These are phyloP conservation scores for Mycena capillaripes DNA, from an alignment of 768 basidiomycete species.

Conservation along the genomic window DNA sequence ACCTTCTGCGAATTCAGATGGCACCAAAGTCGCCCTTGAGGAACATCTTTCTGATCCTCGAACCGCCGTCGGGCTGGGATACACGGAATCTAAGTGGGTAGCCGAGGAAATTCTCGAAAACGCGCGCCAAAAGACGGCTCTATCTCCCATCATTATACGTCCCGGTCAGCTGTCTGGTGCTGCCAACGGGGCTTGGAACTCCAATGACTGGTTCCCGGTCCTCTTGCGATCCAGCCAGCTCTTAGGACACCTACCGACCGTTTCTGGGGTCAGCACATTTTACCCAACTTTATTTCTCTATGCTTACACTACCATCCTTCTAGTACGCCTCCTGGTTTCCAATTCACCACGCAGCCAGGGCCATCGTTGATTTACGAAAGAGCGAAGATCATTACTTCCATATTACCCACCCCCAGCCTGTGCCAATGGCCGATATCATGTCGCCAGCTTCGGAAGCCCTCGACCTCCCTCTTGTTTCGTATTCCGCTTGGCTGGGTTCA, in stretches of 20 bases:
- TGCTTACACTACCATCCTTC: not conserved
- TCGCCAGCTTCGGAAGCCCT: slow-evolving; percentile 39
- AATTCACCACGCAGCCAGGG: slow-evolving; percentile 45
- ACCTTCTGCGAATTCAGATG: not conserved
- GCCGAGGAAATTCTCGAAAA: slow-evolving; percentile 50
- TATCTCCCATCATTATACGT: slow-evolving; percentile 53
- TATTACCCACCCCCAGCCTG: slow-evolving; percentile 46
- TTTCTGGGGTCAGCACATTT: slow-evolving; percentile 45
- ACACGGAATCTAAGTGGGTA: slow-evolving; percentile 59
- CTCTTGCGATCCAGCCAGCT: slow-evolving; percentile 48
- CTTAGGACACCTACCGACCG: slow-evolving; percentile 49
- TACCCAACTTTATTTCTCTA: not conserved
- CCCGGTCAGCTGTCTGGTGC: slow-evolving; percentile 59
- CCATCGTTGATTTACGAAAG: slow-evolving; percentile 44
- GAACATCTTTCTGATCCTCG: slow-evolving; percentile 38
- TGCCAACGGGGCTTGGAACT: slow-evolving; percentile 57
- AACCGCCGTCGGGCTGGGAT: slow-evolving; percentile 51
- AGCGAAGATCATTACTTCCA: slow-evolving; percentile 37
- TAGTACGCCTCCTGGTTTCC: slow-evolving; percentile 50
- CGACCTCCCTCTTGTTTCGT: slow-evolving; percentile 48
- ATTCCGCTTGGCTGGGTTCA: slow-evolving; percentile 45
- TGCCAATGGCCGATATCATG: slow-evolving; percentile 41
- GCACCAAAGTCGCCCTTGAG: slow-evolving; percentile 41
- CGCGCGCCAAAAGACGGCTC: slow-evolving; percentile 44
- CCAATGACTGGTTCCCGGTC: slow-evolving; percentile 59